Evolutionary conservation across 306 rosid species (phyloP).

Genomic region (Rosa multiflora): DNA sequence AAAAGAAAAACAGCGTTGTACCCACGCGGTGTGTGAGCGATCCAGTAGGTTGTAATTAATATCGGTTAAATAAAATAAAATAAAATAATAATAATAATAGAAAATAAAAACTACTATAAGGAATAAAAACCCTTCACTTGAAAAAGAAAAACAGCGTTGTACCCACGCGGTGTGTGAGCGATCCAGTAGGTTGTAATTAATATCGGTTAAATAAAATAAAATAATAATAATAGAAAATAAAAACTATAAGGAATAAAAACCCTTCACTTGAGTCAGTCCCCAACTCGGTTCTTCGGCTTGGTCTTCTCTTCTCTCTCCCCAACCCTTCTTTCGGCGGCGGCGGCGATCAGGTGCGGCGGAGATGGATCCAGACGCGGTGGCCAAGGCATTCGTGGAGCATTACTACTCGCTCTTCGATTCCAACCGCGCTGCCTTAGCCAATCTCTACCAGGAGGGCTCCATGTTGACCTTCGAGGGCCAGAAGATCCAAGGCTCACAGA

Average conservation of each 20-base stretch:
- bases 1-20: neutral
- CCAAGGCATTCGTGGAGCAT: constrained; percentile 91
- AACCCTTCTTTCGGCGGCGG: neutral
- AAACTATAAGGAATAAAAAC: neutral
- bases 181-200: neutral
- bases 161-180: too few relatives aligned
- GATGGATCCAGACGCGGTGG: constrained; percentile 86
- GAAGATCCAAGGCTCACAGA: constrained; percentile 75
- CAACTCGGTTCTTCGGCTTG: neutral
- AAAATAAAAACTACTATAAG: too few relatives aligned
- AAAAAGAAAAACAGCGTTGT: too few relatives aligned
- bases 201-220: neutral
- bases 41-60: neutral
- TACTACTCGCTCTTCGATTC: constrained; percentile 75
- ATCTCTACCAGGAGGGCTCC: constrained; percentile 71
- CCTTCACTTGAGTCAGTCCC: neutral
- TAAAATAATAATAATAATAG: neutral
- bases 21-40: neutral
- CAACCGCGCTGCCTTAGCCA: constrained; percentile 45
- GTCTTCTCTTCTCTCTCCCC: neutral
- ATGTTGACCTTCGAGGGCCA: constrained; percentile 94
- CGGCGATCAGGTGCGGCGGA: constrained; percentile 6
- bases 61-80: too few relatives aligned
- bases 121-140: neutral
- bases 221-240: neutral